Percentiles rank a stretch among this genome's conserved stretches.
These are phyloP conservation scores for Fomitiporia mediterranea DNA, from an alignment of 1,284 basidiomycete species.

Conservation along the genomic window DNA sequence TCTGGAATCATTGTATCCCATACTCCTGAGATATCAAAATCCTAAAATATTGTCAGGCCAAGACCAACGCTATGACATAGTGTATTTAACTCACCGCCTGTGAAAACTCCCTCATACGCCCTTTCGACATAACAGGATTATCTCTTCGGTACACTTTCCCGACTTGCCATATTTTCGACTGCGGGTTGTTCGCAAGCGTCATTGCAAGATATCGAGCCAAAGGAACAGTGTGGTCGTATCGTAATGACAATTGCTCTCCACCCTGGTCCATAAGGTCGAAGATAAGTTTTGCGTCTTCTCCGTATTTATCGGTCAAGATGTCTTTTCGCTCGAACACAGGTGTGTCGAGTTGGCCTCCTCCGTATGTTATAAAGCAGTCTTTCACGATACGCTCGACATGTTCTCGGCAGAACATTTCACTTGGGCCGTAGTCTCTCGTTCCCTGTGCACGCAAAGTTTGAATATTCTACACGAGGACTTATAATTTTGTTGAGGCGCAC, in stretches of 20 bases:
- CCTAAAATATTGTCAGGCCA: slow-evolving; percentile 51
- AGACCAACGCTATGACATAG: background rate
- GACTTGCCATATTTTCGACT: slow-evolving; percentile 91
- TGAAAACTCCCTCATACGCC: slow-evolving; percentile 97
- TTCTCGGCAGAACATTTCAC: slow-evolving; percentile 91
- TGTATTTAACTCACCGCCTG: slow-evolving; percentile 71
- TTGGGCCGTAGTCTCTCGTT: slow-evolving; percentile 92
- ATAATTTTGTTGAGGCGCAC: slow-evolving; percentile 24
- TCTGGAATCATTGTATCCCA: slow-evolving; percentile 99
- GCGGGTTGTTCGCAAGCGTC: slow-evolving; percentile 71
- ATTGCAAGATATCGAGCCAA: slow-evolving; percentile 95
- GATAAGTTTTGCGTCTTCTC: slow-evolving; percentile 96
- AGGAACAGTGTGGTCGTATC: slow-evolving; percentile 97
- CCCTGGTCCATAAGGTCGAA: slow-evolving; percentile 98
- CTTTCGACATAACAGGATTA: slow-evolving; percentile 97
- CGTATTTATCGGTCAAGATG: slow-evolving; percentile 93
- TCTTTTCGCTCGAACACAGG: slow-evolving; percentile 98
- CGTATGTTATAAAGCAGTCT: slow-evolving; percentile 84
- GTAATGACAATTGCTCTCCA: slow-evolving; percentile 92
- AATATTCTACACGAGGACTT: background rate
- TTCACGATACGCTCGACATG: slow-evolving; percentile 90
- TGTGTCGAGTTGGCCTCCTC: slow-evolving; percentile 92
- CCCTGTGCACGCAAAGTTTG: slow-evolving; percentile 52
- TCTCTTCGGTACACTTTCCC: slow-evolving; percentile 98
- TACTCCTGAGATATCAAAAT: slow-evolving; percentile 92